Base-by-base conservation (phyloP, 176 grass and related monocot genomes). In the Luzula sylvatica region DNA sequence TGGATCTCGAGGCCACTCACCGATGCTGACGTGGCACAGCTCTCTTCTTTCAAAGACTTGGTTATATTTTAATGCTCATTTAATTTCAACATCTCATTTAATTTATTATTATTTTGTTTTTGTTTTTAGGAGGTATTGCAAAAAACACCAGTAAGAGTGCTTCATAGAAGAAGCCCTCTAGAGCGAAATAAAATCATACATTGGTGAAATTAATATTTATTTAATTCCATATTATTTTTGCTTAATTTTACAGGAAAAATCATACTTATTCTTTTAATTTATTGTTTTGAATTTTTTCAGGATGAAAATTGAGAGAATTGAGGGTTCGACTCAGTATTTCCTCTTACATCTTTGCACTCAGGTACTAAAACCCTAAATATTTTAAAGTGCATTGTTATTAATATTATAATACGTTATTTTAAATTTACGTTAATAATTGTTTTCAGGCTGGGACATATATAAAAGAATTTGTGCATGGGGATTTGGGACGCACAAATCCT, bases 381-480 rank as follows among this genome's bases (percentile, higher is more conserved):
- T n/a, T n/a, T n/a, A n/a, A n/a, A n/a, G n/a, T n/a, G n/a, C n/a
- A n/a, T n/a, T n/a, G n/a, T n/a, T n/a, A n/a, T n/a, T n/a, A n/a
- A n/a, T n/a, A n/a, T n/a, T n/a, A n/a, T n/a, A n/a, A n/a, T n/a
- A n/a, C n/a, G n/a, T n/a, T 32, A 32, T 32, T 4, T 32, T 32
- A 32, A 32, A 2, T 64, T 69, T 56, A 11, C 7, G 53, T 7
- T 19, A 50, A 73, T 78, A 0, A 38, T 14, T 67, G 25, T 62
- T 56, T 25, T 64, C 70, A 89, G 90, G 90, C 90, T 46, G 90
- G 85, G 61, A 89, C 90, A 68, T 96, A 96, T 74, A 96, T 96
- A 26, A 89, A 86, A 52, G 90, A 89, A 72, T 96, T 89, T 52
- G 85, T 96, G 18, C 92, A 96, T 20, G 85, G 85, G 8, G 92